Conservation (phyloP, 768 basidiomycete species). For the Amylocystis lapponica region DNA sequence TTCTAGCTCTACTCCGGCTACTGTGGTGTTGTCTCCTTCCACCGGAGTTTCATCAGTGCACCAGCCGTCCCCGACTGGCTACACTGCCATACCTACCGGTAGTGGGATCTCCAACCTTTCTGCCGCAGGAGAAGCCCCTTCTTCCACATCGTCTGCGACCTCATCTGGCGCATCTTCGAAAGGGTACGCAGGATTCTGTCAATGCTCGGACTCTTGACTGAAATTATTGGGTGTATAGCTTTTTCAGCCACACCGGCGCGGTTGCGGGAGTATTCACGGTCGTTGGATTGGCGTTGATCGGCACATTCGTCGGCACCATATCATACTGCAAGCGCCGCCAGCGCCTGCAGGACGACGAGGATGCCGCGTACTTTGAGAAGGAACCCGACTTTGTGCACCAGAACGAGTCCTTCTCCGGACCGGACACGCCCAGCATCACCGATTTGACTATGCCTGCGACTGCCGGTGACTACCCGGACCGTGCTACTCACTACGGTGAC, state of each 20-base stretch:
- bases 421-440: constrained; percentile 10
- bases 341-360: constrained; percentile 21
- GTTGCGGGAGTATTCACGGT: constrained; percentile 41
- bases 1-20: no score
- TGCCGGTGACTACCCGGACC: constrained; percentile 23
- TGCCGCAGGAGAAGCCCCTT: constrained; percentile 4
- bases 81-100: constrained; percentile 1
- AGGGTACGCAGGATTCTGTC: constrained; percentile 4
- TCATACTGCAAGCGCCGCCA: constrained; percentile 28
- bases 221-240: constrained; percentile 31
- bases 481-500: constrained; percentile 23
- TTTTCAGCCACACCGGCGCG: constrained; percentile 41
- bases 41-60: no score
- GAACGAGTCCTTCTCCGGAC: constrained; percentile 3
- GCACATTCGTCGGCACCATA: constrained; percentile 26
- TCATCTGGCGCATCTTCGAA: constrained; percentile 8
- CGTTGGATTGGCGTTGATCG: constrained; percentile 27
- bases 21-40: no score
- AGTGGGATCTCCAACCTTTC: constrained; percentile 7
- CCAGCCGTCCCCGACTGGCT: constrained; percentile 5
- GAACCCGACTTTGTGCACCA: constrained; percentile 8
- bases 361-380: constrained; percentile 25
- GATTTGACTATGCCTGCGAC: constrained; percentile 9
- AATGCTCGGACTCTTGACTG: no score
- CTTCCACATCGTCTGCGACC: constrained; percentile 2